phyloP scores from a whole-genome alignment of 2,329 filamentous ascomycete species.

The Colletotrichum tanaceti region DNA sequence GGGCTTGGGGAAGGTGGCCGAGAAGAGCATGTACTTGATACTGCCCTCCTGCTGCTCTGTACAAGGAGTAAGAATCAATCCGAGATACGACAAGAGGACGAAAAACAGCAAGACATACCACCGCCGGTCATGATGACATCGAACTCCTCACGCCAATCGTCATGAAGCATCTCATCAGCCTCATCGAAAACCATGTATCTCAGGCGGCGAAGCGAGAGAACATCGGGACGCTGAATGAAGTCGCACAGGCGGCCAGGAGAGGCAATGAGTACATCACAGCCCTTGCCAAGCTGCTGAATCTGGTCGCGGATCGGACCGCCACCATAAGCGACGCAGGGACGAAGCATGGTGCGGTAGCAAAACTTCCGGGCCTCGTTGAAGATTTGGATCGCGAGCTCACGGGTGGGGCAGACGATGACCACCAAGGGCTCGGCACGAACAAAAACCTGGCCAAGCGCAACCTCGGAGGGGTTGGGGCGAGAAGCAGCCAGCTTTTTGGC shows the following conservation, averaged over 20 bases:
- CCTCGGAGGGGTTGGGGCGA: slow-evolving; percentile 73
- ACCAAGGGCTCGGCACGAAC: slow-evolving; percentile 88
- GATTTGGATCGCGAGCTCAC: slow-evolving; percentile 93
- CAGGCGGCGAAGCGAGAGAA: slow-evolving; percentile 79
- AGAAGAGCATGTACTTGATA: slow-evolving; percentile 84
- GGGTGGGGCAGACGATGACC: slow-evolving; percentile 84
- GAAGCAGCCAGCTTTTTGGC: slow-evolving; percentile 85
- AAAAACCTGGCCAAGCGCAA: slow-evolving; percentile 59
- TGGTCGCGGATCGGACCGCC: slow-evolving; percentile 80
- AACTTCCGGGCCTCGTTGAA: slow-evolving; percentile 94
- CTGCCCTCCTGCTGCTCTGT: slow-evolving; percentile 80
- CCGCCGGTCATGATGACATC: slow-evolving; percentile 81
- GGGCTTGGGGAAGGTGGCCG: slow-evolving; percentile 88
- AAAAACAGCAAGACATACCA: slow-evolving; percentile 67
- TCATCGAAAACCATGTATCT: slow-evolving; percentile 90
- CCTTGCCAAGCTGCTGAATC: slow-evolving; percentile 77
- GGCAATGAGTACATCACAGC: slow-evolving; percentile 89
- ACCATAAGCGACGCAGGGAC: slow-evolving; percentile 90
- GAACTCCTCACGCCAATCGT: slow-evolving; percentile 83
- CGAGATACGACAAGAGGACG: neutral
- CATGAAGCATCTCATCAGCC: slow-evolving; percentile 89
- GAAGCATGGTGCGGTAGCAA: slow-evolving; percentile 94
- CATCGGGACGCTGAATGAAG: slow-evolving; percentile 78
- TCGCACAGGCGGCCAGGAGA: slow-evolving; percentile 89
- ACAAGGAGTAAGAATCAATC: slow-evolving; percentile 43